Evolutionary conservation across 2,329 filamentous ascomycete genomes (phyloP).

Genomic region (Trichoderma endophyticum): DNA sequence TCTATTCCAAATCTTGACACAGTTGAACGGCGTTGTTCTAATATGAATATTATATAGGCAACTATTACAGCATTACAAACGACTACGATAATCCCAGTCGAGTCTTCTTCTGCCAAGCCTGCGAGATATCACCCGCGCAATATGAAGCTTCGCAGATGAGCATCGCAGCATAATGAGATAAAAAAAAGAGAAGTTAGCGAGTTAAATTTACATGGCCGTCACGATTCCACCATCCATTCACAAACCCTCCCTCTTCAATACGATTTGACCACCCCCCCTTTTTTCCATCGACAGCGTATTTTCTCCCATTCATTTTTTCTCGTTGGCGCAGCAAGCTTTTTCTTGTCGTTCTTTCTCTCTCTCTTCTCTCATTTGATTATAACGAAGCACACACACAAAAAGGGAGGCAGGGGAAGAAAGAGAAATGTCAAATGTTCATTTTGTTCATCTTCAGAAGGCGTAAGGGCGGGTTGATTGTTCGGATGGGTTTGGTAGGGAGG

Average conservation of each 20-base stretch:
- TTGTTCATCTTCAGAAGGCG: constrained; percentile 1
- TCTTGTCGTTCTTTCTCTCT: background rate
- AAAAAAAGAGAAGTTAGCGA: background rate
- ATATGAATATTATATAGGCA: constrained; percentile 56
- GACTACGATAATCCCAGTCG: constrained; percentile 68
- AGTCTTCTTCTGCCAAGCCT: constrained; percentile 91
- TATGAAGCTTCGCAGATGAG: constrained; percentile 12
- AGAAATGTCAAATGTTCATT: background rate
- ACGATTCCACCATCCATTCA: background rate
- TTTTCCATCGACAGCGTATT: background rate
- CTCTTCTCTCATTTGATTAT: background rate
- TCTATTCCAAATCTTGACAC: background rate
- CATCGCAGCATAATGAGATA: constrained; percentile 1
- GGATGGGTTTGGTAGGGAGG: background rate
- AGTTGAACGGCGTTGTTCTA: background rate
- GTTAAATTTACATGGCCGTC: background rate
- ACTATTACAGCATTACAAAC: constrained; percentile 89
- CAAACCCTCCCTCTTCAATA: background rate
- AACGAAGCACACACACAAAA: background rate
- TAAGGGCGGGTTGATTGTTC: background rate
- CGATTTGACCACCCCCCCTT: background rate
- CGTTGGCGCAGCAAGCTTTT: background rate
- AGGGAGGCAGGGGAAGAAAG: background rate
- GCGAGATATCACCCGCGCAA: constrained; percentile 46
- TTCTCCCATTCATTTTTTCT: background rate